Conservation (phyloP, 257 asterid species). For the Solanum ossicruentum region DNA sequence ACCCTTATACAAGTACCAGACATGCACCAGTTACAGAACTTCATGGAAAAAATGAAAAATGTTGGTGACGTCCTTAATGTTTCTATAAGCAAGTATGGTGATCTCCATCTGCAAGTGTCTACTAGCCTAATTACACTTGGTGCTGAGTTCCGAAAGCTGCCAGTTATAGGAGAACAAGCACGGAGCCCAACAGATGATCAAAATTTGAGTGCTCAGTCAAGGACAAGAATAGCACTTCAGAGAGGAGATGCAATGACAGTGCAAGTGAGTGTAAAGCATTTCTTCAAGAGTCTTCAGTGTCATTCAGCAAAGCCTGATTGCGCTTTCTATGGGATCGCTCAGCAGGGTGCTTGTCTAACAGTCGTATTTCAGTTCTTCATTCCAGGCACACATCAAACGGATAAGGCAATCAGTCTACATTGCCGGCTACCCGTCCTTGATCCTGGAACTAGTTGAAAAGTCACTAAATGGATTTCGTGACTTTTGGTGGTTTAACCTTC, state of each 20-base stretch:
- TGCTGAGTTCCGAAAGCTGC: slow-evolving; percentile 59
- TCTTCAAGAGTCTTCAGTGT: slow-evolving; percentile 67
- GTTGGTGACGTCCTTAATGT: slow-evolving; percentile 78
- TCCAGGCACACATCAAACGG: slow-evolving; percentile 70
- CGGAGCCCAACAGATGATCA: slow-evolving; percentile 25
- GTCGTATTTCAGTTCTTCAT: slow-evolving; percentile 84
- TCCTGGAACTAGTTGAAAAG: slow-evolving; percentile 55
- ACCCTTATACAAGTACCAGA: slow-evolving; percentile 59
- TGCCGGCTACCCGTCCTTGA: slow-evolving; percentile 91
- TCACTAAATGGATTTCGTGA: not conserved
- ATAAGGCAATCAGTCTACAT: slow-evolving; percentile 74
- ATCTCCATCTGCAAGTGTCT: slow-evolving; percentile 66
- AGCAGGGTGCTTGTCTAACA: slow-evolving; percentile 58
- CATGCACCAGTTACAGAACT: slow-evolving; percentile 40
- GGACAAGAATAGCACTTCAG: slow-evolving; percentile 49
- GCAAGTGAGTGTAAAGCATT: slow-evolving; percentile 80
- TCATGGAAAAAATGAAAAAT: slow-evolving; percentile 73
- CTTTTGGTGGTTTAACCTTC: not conserved
- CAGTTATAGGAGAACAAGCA: slow-evolving; percentile 63
- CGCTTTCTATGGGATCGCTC: slow-evolving; percentile 68
- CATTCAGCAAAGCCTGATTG: slow-evolving; percentile 80
- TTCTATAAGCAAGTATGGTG: slow-evolving; percentile 66
- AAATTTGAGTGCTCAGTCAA: slow-evolving; percentile 39
- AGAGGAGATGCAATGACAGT: slow-evolving; percentile 78
- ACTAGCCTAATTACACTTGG: slow-evolving; percentile 60